Evolutionary conservation across 106 monocot genomes (phyloP), one percentile per base, ranked within the genome.

Genomic region (Vanilla planifolia): DNA sequence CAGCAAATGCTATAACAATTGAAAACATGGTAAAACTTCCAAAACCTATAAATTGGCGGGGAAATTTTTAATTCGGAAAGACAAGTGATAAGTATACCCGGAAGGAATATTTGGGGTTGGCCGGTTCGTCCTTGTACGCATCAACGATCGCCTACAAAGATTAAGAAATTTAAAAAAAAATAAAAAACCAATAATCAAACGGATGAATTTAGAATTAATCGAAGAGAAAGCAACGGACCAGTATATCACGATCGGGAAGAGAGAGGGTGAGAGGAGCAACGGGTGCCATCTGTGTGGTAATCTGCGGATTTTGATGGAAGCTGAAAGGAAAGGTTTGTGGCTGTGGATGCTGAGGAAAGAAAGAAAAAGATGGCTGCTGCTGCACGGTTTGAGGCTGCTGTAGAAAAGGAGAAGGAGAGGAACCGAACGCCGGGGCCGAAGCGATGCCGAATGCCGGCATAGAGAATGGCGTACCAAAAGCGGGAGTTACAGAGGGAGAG

Each of bases 241-340:
- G 67, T 45, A 95, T 43, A 62, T 95, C 95, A 6, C 95, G 90
- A 61, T 95, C 90, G 6, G 84, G 69, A 10, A 86, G 81, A 19
- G 83, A 70, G 50, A 74, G 59, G 19, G 80, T 62, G 60, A 95
- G 74, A 0, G 90, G 83, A 0, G 95, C 86, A 17, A 90, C 86
- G 21, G 90, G 86, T 47, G 90, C 95, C 95, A 90, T 95, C 75
- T 86, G 95, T 16, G 95, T 95, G 5, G 86, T 84, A 50, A 95
- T 68, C 69, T 80, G 90, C 2, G 51, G 52, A 42, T 61, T 67
- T 8, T 34, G 39, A 48, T 61, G 69, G 17, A 59, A 57, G n/a
- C n/a, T 27, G 10, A 74, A 72, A 39, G 78, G 64, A 4, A 71
- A 62, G 6, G 72, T 42, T 5, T 72, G 50, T 15, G 68, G 50